A percentile compares a stretch with the other conserved stretches of the same genome.
phyloP scores from a whole-genome alignment of 345 rosid species.

The Isatis tinctoria region DNA sequence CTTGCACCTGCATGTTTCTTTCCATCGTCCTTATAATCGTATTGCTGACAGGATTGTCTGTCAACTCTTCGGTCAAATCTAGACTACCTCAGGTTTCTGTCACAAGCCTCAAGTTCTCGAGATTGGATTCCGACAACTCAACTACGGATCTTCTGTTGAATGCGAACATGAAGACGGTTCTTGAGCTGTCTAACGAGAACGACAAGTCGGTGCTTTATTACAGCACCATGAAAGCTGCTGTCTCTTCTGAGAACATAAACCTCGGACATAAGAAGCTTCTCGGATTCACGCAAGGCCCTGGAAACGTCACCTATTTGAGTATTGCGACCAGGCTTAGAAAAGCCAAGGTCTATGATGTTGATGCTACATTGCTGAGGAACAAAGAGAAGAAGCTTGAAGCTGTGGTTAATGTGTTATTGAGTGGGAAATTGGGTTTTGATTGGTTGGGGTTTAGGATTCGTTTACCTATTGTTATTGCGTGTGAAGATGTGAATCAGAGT shows the following conservation, averaged over 20 bases:
- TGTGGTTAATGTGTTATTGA: slow-evolving; percentile 23
- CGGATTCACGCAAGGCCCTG: slow-evolving; percentile 24
- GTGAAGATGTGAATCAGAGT: slow-evolving; percentile 27
- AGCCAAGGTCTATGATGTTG: slow-evolving; percentile 20
- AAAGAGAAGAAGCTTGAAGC: slow-evolving; percentile 20
- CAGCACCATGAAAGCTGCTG: slow-evolving; percentile 19
- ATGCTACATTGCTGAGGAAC: slow-evolving; percentile 18
- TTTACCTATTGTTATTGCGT: slow-evolving; percentile 29
- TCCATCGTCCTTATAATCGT: slow-evolving; percentile 9
- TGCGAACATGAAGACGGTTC: slow-evolving; percentile 6
- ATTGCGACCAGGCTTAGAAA: not conserved
- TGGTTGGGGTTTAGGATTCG: slow-evolving; percentile 27
- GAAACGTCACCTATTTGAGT: slow-evolving; percentile 7
- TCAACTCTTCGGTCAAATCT: slow-evolving; percentile 17
- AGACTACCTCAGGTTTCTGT: slow-evolving; percentile 25
- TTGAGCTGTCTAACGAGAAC: slow-evolving; percentile 30
- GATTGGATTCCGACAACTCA: not conserved
- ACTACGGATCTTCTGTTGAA: slow-evolving; percentile 21
- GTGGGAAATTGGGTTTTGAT: slow-evolving; percentile 29
- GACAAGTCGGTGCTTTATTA: slow-evolving; percentile 16
- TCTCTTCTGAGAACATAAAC: slow-evolving; percentile 23
- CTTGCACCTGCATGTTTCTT: slow-evolving; percentile 15
- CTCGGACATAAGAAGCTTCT: slow-evolving; percentile 18
- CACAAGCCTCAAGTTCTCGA: slow-evolving; percentile 16
- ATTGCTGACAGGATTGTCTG: slow-evolving; percentile 17